Percentiles rank a stretch among this genome's conserved stretches.
phyloP scores from a whole-genome alignment of 805 yeast species.

The Wickerhamiella shivajii region DNA sequence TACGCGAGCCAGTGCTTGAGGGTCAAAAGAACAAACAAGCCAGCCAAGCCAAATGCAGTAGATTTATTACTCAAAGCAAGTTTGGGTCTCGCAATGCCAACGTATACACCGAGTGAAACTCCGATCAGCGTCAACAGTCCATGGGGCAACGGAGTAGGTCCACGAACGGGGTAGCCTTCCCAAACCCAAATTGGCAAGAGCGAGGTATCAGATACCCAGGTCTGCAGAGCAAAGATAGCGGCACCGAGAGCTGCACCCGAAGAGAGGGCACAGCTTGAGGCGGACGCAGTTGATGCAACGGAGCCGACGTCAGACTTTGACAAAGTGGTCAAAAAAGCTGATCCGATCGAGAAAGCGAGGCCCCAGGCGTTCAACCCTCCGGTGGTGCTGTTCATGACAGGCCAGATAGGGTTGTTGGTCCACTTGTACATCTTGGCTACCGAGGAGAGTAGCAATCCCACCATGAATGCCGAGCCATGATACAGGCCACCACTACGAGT shows the following conservation, averaged over 20 bases:
- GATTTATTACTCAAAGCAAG: conserved; percentile 25
- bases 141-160: conserved; percentile 80
- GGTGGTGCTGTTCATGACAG: conserved; percentile 68
- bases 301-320: conserved; percentile 9
- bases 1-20: conserved; percentile 60
- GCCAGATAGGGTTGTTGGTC: conserved; percentile 94
- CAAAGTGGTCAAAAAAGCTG: conserved; percentile 43
- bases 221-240: conserved; percentile 52
- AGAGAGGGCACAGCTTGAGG: conserved; percentile 22
- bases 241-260: conserved; percentile 66
- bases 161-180: conserved; percentile 81
- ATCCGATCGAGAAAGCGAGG: conserved; percentile 42
- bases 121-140: conserved; percentile 49
- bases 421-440: conserved; percentile 59
- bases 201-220: conserved; percentile 70
- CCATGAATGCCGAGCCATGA: conserved; percentile 40
- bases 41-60: conserved; percentile 31
- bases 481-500: conserved; percentile 26
- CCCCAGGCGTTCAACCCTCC: conserved; percentile 79
- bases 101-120: conserved; percentile 41
- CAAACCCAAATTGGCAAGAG: conserved; percentile 89
- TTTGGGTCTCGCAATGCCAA: conserved; percentile 27
- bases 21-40: conserved; percentile 36
- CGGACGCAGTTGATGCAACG: conserved; percentile 16
- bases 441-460: conserved; percentile 64